Percentiles rank a stretch among this genome's conserved stretches.
Conservation (phyloP, 768 basidiomycete species). For the Rhizopogon salebrosus region DNA sequence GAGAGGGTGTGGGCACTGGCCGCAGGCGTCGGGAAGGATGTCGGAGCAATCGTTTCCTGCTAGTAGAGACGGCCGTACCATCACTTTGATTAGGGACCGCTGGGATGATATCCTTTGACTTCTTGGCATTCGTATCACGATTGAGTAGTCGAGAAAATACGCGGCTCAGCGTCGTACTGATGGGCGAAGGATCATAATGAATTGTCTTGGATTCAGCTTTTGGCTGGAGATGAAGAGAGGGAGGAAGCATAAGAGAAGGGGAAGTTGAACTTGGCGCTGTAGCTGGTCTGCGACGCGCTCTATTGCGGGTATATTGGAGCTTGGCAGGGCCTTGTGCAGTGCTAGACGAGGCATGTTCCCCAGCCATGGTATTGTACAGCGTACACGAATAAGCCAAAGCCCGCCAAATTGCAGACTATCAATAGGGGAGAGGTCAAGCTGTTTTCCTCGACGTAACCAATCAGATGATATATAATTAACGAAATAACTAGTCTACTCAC, state of each 20-base stretch:
- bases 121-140: conserved; percentile 5
- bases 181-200: conserved; percentile 28
- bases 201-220: conserved; percentile 19
- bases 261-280: background rate
- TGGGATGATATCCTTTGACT: background rate
- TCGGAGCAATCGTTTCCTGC: background rate
- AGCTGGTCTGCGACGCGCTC: background rate
- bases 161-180: conserved; percentile 36
- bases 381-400: background rate
- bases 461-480: background rate
- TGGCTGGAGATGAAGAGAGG: conserved; percentile 10
- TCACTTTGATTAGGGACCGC: background rate
- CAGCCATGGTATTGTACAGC: background rate
- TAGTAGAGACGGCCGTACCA: background rate
- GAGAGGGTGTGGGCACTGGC: conserved; percentile 1
- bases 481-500: background rate
- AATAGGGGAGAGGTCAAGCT: background rate
- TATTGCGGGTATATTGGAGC: background rate
- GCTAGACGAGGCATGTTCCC: background rate
- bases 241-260: conserved; percentile 12
- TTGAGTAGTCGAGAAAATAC: conserved; percentile 34
- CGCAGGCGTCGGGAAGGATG: background rate
- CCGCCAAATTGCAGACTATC: background rate
- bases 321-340: background rate
- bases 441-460: background rate